phyloP scores from a whole-genome alignment of 495 filamentous ascomycete genomes.

The Aspergillus incahuasiensis region DNA sequence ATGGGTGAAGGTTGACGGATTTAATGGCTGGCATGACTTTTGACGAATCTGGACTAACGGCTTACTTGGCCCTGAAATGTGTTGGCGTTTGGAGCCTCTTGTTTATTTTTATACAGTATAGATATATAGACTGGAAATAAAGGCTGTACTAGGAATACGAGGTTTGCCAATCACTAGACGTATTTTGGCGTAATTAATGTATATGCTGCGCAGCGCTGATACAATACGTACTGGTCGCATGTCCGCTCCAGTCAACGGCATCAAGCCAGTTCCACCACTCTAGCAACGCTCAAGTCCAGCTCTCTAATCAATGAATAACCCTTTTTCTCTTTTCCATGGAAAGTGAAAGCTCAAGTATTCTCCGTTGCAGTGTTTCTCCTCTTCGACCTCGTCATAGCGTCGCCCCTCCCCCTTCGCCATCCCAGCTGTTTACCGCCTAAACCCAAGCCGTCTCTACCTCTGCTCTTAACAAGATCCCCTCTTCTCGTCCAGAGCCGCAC shows the following conservation, averaged over 20 bases:
- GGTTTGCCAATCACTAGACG: not conserved
- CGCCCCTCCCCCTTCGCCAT: constrained; percentile 2
- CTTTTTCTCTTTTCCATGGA: constrained; percentile 15
- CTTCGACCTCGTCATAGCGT: not conserved
- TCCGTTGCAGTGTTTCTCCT: not conserved
- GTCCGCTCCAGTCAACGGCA: not conserved
- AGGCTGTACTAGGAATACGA: not conserved
- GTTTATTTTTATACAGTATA: not conserved
- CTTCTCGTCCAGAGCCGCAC: constrained; percentile 15
- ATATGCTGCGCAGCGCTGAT: not conserved
- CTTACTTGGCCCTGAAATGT: not conserved
- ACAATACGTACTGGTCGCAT: constrained; percentile 11
- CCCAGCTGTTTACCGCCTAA: constrained; percentile 30
- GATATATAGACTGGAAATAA: not conserved
- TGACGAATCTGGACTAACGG: not conserved
- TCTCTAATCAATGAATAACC: not conserved
- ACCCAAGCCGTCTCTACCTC: constrained; percentile 16
- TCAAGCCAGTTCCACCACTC: not conserved
- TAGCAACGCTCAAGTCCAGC: not conserved
- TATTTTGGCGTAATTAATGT: not conserved
- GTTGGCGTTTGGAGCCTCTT: too few relatives aligned
- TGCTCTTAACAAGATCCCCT: constrained; percentile 13
- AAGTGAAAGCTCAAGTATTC: not conserved
- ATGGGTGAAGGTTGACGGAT: not conserved
- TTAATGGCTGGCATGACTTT: constrained; percentile 2